These are phyloP conservation scores for Axilococcus clingmanii DNA, from an alignment of 139 green algal species.

Conservation along the genomic window DNA sequence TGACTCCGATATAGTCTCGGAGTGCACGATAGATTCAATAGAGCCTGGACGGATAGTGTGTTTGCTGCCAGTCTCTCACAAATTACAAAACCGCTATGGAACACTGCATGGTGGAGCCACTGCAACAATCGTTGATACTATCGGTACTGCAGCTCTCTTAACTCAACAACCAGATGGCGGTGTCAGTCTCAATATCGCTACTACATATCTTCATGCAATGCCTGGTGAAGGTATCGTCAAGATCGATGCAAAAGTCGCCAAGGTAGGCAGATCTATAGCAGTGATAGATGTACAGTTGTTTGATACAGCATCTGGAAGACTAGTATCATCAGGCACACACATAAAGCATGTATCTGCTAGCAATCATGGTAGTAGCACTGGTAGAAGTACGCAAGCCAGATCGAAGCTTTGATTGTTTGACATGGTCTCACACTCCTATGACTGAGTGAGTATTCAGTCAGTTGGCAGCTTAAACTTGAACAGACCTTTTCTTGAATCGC, in stretches of 20 bases:
- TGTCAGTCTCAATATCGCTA: slow-evolving; percentile 17
- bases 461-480: too few relatives aligned
- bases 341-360: slow-evolving; percentile 12
- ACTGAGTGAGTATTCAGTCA: too few relatives aligned
- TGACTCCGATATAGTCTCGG: too few relatives aligned
- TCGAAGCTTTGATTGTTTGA: too few relatives aligned
- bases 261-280: slow-evolving; percentile 7
- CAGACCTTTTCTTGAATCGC: too few relatives aligned
- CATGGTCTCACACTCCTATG: too few relatives aligned
- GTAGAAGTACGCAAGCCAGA: too few relatives aligned
- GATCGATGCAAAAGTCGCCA: slow-evolving; percentile 8
- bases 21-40: too few relatives aligned
- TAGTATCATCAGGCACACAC: slow-evolving; percentile 4
- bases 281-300: slow-evolving; percentile 9
- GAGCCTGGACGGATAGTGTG: slow-evolving; percentile 5
- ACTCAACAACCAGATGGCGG: slow-evolving; percentile 6
- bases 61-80: background rate
- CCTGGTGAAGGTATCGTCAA: slow-evolving; percentile 1
- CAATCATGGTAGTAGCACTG: too few relatives aligned
- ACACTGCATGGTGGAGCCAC: slow-evolving; percentile 22
- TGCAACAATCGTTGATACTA: slow-evolving; percentile 33
- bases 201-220: slow-evolving; percentile 14
- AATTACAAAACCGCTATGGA: slow-evolving; percentile 16
- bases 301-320: slow-evolving; percentile 2
- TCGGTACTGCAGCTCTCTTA: slow-evolving; percentile 33